Percentiles rank a stretch among this genome's conserved stretches.
phyloP scores from a whole-genome alignment of 495 filamentous ascomycete genomes.

The Daldinia decipiens region DNA sequence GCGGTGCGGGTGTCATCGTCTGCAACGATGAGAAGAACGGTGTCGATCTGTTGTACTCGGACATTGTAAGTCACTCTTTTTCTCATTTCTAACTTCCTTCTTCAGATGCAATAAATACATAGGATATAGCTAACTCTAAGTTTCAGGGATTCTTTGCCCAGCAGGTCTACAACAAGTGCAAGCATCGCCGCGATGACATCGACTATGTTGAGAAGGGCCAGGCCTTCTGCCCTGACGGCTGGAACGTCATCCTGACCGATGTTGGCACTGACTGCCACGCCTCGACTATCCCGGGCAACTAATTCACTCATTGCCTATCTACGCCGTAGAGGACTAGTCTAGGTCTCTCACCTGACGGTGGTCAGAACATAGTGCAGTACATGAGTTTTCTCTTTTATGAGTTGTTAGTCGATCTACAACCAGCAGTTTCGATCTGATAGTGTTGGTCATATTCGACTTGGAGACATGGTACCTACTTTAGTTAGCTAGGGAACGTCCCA shows the following conservation, averaged over 20 bases:
- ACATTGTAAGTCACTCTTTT: constrained; percentile 26
- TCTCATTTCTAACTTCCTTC: neutral
- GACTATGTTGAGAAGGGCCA: constrained; percentile 37
- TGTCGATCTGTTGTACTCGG: constrained; percentile 20
- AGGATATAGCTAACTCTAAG: constrained; percentile 3
- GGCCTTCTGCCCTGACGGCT: constrained; percentile 36
- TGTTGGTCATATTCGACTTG: neutral
- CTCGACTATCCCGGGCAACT: constrained; percentile 1
- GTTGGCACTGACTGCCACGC: constrained; percentile 28
- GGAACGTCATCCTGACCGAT: constrained; percentile 40
- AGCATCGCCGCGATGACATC: constrained; percentile 19
- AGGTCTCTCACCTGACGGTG: neutral
- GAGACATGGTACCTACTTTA: constrained; percentile 2
- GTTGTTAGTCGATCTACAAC: neutral
- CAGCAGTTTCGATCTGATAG: neutral
- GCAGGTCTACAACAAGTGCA: constrained; percentile 33
- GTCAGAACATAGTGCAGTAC: neutral
- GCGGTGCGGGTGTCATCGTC: constrained; percentile 31
- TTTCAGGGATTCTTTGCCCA: constrained; percentile 36
- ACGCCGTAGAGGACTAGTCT: neutral
- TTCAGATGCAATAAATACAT: neutral
- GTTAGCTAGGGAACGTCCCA: constrained; percentile 3
- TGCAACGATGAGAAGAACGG: constrained; percentile 29
- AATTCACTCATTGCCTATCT: neutral
- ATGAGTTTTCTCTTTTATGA: neutral